Evolutionary conservation across 257 asterid genomes (phyloP), one percentile per base, ranked within the genome.

Genomic region (Nicotiana undulata): DNA sequence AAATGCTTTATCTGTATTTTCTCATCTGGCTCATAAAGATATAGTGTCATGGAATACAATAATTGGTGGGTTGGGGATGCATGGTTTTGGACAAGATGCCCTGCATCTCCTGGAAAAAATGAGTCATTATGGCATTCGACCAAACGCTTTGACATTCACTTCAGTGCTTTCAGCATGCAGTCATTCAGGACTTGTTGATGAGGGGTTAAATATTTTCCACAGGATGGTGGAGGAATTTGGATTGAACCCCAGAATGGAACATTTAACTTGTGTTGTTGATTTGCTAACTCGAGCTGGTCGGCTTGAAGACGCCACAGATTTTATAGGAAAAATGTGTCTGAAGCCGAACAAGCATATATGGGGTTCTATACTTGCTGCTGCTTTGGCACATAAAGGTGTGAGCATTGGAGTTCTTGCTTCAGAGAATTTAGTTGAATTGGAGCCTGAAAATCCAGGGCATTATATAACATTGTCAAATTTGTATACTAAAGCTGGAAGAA

Each of bases 31-130:
- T 22, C 28, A 28, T n/a, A 53, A 68, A 83, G 91, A 88, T 83
- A 68, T 82, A 51, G 88, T 88, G 34, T 84, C 91, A 0, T 86
- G 91, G 89, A 88, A 88, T 76, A 88, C 89, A 44, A 88, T 88
- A 82, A 86, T 88, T 16, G 82, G 88, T n/a, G 91, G 87, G 6
- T 83, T 88, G n/a, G 89, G 89, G 31, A 55, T 79, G 81, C 84
- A 88, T 51, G 89, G 91, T 16, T 80, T 65, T 52, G 91, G 89
- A 18, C 74, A 64, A 80, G 78, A 78, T 46, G 84, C 91, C 77
- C 59, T 88, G n/a, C 67, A 76, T 5, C 87, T 84, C 32, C 26
- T 88, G 58, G 60, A 84, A 52, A 81, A 81, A 72, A 88, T 86
- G 89, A 81, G 67, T n/a, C 53, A n/a, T 61, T 79, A 81, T 46